phyloP scores from a whole-genome alignment of 2,329 filamentous ascomycete species.

The Coniochaeta sp. region DNA sequence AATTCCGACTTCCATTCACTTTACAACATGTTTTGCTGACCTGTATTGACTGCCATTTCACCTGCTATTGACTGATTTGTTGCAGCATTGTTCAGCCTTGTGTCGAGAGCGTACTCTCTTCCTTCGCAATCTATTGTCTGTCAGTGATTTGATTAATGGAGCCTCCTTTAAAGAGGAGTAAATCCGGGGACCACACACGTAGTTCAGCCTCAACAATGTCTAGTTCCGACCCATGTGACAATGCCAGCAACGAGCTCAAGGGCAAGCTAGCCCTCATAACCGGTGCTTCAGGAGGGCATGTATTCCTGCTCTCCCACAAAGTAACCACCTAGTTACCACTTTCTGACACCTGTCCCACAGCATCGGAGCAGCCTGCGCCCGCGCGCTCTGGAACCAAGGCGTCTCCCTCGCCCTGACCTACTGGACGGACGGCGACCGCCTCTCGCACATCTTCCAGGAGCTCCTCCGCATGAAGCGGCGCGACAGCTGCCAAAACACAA shows the following conservation, averaged over 20 bases:
- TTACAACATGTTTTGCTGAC: no score
- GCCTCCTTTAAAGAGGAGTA: background rate
- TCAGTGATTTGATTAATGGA: background rate
- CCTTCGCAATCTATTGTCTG: no score
- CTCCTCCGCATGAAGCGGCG: conserved; percentile 25
- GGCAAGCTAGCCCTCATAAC: conserved; percentile 52
- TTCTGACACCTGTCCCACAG: conserved; percentile 26
- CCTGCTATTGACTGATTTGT: no score
- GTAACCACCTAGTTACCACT: no score
- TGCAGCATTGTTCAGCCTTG: no score
- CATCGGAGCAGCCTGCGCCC: conserved; percentile 54
- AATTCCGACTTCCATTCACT: no score
- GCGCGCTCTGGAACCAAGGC: conserved; percentile 43
- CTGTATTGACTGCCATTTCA: no score
- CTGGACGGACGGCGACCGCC: conserved; percentile 39
- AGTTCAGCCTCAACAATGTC: background rate
- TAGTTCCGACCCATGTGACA: background rate
- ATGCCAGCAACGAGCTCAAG: conserved; percentile 40
- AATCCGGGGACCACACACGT: background rate
- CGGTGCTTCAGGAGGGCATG: conserved; percentile 53
- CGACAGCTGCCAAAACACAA: conserved; percentile 18
- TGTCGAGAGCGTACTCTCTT: no score
- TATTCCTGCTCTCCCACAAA: no score
- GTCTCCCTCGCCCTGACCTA: conserved; percentile 54
- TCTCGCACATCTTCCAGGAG: conserved; percentile 35